Base-by-base conservation (phyloP, 2,329 filamentous ascomycete genomes). In the Lecanicillium sp. region DNA sequence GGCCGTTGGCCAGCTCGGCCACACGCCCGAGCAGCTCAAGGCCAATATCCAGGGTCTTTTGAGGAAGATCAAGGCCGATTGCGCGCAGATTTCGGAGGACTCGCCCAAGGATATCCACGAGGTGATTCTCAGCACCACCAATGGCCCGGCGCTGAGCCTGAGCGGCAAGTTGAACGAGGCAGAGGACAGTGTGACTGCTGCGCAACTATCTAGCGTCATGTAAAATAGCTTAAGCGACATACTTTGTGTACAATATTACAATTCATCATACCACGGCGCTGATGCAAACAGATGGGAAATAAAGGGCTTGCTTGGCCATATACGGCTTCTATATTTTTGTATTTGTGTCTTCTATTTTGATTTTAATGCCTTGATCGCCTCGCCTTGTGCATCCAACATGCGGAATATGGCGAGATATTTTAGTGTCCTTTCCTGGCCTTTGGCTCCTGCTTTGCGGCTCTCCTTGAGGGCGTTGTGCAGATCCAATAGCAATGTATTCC, bases 1-100 rank as follows among this genome's bases (percentile, higher is more conserved):
- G 71, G 82, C 88, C n/a, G 77, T 98, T 45, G 92, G 90, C 5
- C 88, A 96, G 65, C 64, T 98, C 56, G 84, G 78, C 2, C 94
- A 94, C 64, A 86, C 87, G 6, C 88, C 92, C 3, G 81, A 92
- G 52, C 79, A 92, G 72, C 65, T 98, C 64, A 77, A 82, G 56
- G 78, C 78, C 47, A 98, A 98, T 58, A 74, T 98, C 59, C 84
- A 81, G 63, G 69, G 78, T 17, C 78, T 95, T 45, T 70, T 97
- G 53, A 73, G 74, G 17, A 72, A 80, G 52, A 58, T 97, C 49
- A 94, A 87, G 76, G 78, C 77, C 52, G 87, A 95, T 56, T 81
- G 89, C 34, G 67, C 69, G 13, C 69, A 86, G 47, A 70, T 97
- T 37, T 81, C 81, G 47, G 68, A 70, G 41, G 61, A 58, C 46